Percentiles rank a stretch among this genome's conserved stretches.
phyloP scores from a whole-genome alignment of 495 filamentous ascomycete species.

The Talaromyces thailandensis region DNA sequence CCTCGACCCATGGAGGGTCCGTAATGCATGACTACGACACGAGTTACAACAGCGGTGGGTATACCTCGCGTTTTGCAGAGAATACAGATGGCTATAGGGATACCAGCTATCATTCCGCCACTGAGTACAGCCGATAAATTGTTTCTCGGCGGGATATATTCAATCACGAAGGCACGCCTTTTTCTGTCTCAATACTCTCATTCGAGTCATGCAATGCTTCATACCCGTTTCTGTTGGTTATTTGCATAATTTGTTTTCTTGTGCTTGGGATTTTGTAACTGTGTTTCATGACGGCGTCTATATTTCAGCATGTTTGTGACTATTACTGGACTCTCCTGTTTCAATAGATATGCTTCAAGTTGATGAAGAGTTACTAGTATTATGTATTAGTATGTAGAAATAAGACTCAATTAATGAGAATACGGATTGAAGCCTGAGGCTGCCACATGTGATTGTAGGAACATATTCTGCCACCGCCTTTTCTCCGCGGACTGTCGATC shows the following conservation, averaged over 20 bases:
- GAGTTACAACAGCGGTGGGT: conserved; percentile 35
- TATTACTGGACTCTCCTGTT: background rate
- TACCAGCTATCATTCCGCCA: conserved; percentile 3
- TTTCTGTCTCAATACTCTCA: background rate
- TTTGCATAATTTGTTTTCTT: background rate
- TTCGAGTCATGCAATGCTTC: background rate
- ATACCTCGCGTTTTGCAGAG: conserved; percentile 29
- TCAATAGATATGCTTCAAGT: background rate
- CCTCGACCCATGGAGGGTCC: conserved; percentile 19
- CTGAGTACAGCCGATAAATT: background rate
- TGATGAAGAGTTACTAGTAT: background rate
- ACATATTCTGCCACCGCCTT: conserved; percentile 13
- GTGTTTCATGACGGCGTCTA: background rate
- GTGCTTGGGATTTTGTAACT: background rate
- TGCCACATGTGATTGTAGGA: background rate
- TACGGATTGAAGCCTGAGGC: background rate
- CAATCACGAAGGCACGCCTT: conserved; percentile 7
- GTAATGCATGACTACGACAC: conserved; percentile 37
- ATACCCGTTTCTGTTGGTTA: background rate
- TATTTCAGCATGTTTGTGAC: background rate
- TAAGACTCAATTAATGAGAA: background rate
- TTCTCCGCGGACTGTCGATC: conserved; percentile 1
- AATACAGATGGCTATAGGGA: conserved; percentile 1
- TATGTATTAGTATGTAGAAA: background rate
- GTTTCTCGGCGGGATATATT: background rate